Conservation (phyloP, 2,329 filamentous ascomycete genomes). For the Annulohypoxylon truncatum region DNA sequence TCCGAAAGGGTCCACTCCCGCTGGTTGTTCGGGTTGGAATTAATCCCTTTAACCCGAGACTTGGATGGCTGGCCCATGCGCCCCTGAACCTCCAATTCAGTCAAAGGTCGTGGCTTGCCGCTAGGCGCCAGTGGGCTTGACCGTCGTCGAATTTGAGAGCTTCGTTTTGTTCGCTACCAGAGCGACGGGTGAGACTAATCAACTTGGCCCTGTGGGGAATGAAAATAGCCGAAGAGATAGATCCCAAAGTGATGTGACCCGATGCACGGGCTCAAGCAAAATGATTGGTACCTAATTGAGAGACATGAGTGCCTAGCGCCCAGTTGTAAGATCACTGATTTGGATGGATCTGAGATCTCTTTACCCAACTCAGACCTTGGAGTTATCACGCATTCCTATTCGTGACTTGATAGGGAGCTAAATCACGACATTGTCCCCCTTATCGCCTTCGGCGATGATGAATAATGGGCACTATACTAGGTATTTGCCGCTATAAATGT, state of each 20-base stretch:
- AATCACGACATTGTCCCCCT: constrained; percentile 14
- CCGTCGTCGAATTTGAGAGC: constrained; percentile 40
- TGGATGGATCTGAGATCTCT: constrained; percentile 39
- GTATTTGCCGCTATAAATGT: background rate
- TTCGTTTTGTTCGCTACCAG: constrained; percentile 41
- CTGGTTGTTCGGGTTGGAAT: background rate
- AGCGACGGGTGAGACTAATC: constrained; percentile 43
- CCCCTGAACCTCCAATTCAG: constrained; percentile 6
- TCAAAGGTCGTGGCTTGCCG: constrained; percentile 25
- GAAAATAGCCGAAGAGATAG: constrained; percentile 39
- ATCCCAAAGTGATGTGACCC: constrained; percentile 39
- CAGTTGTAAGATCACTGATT: constrained; percentile 32
- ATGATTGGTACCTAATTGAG: constrained; percentile 35
- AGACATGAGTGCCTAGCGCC: constrained; percentile 27
- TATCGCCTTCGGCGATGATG: constrained; percentile 5
- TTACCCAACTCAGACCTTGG: constrained; percentile 25
- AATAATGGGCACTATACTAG: constrained; percentile 5
- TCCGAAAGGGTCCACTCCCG: constrained; percentile 15
- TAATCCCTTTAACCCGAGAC: constrained; percentile 3
- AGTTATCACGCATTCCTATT: constrained; percentile 22
- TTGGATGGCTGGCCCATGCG: constrained; percentile 11
- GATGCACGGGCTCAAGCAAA: constrained; percentile 29
- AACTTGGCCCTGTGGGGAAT: constrained; percentile 42
- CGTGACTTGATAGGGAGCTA: constrained; percentile 26
- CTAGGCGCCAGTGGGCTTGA: constrained; percentile 29